phyloP scores from a whole-genome alignment of 2,329 filamentous ascomycete genomes.

The Ophiocordyceps unilateralis region DNA sequence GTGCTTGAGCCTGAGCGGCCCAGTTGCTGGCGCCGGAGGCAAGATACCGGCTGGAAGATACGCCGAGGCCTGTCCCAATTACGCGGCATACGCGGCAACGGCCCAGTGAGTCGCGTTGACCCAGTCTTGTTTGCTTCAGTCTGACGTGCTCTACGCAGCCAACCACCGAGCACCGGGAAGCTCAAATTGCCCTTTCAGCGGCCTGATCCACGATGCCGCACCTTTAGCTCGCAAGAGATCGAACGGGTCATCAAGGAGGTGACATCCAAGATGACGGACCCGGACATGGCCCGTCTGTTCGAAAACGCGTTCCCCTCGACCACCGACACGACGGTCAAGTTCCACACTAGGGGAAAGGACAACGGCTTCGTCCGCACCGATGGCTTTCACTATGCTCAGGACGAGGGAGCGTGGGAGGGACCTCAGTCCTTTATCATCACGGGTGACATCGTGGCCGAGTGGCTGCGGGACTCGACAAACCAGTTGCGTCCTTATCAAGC shows the following conservation, averaged over 20 bases:
- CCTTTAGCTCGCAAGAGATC: slow-evolving; percentile 72
- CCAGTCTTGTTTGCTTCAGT: background rate
- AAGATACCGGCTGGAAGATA: slow-evolving; percentile 11
- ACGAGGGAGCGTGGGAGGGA: slow-evolving; percentile 58
- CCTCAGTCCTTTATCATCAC: slow-evolving; percentile 88
- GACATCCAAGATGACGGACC: slow-evolving; percentile 61
- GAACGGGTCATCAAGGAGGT: slow-evolving; percentile 78
- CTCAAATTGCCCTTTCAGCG: slow-evolving; percentile 73
- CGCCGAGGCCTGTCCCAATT: slow-evolving; percentile 20
- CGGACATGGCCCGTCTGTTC: slow-evolving; percentile 80
- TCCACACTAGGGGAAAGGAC: slow-evolving; percentile 52
- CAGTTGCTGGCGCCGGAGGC: slow-evolving; percentile 5
- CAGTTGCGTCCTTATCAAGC: slow-evolving; percentile 81
- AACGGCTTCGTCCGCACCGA: slow-evolving; percentile 18
- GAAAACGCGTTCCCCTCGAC: slow-evolving; percentile 84
- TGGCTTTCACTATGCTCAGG: slow-evolving; percentile 12
- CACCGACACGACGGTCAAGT: slow-evolving; percentile 75
- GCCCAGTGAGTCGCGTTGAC: slow-evolving; percentile 19
- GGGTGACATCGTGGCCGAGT: slow-evolving; percentile 83
- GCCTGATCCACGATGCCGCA: slow-evolving; percentile 65
- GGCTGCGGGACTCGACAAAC: slow-evolving; percentile 85
- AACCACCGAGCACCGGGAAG: slow-evolving; percentile 63
- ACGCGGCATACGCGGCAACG: slow-evolving; percentile 19
- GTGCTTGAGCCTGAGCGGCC: slow-evolving; percentile 6
- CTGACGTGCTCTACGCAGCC: slow-evolving; percentile 26